Conservation (phyloP, 2,329 filamentous ascomycete species). For the Karstenula rhodostoma region DNA sequence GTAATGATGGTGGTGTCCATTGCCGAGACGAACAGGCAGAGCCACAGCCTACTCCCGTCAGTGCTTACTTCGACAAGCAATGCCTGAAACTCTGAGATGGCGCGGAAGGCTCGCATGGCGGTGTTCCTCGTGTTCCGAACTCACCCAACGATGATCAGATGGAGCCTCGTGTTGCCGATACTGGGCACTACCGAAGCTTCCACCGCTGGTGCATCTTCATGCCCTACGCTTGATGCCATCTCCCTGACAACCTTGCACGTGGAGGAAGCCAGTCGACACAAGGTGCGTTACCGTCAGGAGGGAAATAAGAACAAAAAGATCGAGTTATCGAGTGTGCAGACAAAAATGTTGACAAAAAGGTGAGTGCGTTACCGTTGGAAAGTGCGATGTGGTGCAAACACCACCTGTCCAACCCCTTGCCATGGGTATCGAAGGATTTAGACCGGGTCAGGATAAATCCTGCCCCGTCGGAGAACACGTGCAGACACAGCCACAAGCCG, state of each 20-base stretch:
- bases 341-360: no score
- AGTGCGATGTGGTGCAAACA: background rate
- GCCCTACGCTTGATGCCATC: conserved; percentile 18
- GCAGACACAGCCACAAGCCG: background rate
- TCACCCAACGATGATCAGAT: conserved; percentile 39
- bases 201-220: conserved; percentile 2
- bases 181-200: conserved; percentile 23
- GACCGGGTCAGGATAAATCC: background rate
- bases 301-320: no score
- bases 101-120: background rate
- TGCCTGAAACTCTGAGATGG: background rate
- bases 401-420: conserved; percentile 6
- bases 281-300: background rate
- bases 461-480: background rate
- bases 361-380: no score
- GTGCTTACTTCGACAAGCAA: background rate
- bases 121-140: background rate
- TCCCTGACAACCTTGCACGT: background rate
- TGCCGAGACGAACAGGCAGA: conserved; percentile 45
- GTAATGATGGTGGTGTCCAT: conserved; percentile 45
- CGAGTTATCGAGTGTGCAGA: no score
- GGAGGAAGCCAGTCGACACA: no score
- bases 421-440: conserved; percentile 1
- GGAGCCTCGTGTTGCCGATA: conserved; percentile 33
- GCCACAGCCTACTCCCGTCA: conserved; percentile 34